Evolutionary conservation across 352 stramenopile species (phyloP).

Genomic region (Stephanocyclus meneghinianus): DNA sequence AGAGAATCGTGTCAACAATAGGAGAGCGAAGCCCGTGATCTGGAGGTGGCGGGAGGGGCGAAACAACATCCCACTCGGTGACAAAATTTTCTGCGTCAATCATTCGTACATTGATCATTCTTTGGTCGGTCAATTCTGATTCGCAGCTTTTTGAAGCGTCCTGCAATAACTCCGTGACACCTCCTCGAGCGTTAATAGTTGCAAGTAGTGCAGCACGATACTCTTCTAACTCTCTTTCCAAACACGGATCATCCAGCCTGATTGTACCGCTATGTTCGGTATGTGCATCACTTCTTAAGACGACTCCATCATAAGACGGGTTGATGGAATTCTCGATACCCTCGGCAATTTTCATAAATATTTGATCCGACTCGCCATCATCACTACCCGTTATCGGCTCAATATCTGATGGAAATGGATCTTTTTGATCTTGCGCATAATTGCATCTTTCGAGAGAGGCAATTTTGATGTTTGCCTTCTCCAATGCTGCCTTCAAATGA

Average conservation of each 20-base stretch:
- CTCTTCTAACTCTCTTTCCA: conserved; percentile 59
- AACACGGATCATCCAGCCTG: conserved; percentile 42
- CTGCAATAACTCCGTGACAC: conserved; percentile 10
- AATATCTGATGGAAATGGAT: conserved; percentile 52
- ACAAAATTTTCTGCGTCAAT: conserved; percentile 79
- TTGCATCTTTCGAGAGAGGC: conserved; percentile 46
- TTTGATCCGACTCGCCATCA: conserved; percentile 19
- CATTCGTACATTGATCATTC: conserved; percentile 75
- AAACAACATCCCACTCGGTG: conserved; percentile 70
- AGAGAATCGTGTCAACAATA: conserved; percentile 71
- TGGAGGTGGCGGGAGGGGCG: conserved; percentile 69
- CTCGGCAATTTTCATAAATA: conserved; percentile 48
- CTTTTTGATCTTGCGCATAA: conserved; percentile 14
- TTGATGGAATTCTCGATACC: conserved; percentile 35
- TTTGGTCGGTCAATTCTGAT: conserved; percentile 36
- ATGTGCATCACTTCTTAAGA: conserved; percentile 2
- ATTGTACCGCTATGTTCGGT: conserved; percentile 2
- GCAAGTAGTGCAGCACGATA: conserved; percentile 44
- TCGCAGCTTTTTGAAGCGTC: conserved; percentile 33
- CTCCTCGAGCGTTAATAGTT: conserved; percentile 20
- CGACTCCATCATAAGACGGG: conserved; percentile 11
- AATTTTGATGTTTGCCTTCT: conserved; percentile 72
- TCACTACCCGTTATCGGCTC: conserved; percentile 49
- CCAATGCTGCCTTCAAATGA: conserved; percentile 60
- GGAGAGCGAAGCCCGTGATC: conserved; percentile 74